Base-by-base conservation (phyloP, 495 filamentous ascomycete genomes). In the Xylaria bambusicola region DNA sequence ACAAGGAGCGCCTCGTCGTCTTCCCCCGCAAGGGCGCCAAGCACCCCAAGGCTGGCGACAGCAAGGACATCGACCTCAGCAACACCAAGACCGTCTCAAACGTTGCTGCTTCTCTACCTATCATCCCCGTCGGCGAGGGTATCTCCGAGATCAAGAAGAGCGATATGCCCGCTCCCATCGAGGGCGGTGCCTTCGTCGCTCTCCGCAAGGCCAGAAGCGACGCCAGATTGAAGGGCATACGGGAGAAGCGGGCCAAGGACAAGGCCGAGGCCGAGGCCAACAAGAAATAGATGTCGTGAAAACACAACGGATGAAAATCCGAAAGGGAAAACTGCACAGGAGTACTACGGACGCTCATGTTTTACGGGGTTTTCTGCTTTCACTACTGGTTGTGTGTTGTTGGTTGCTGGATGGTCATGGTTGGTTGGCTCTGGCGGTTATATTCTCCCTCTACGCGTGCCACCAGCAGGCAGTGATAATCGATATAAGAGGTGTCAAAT, bases 1-100 rank as follows among this genome's bases (percentile, higher is more conserved):
- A 97, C 92, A 89, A 87, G 81, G 85, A 84, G 65, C 90, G 92
- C 71, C 79, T 98, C 72, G 96, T 98, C 80, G 82, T 98, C 76
- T 98, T 98, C 88, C 94, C 94, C 71, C 92, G 92, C 84, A 93
- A 91, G 80, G 82, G 84, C 72, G 91, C 92, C 79, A 88, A 94
- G 81, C 65, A 71, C 61, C 82, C 86, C 79, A 97, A 93, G 88
- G 88, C 86, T 69, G 85, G 86, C 74, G 94, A 97, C 79, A 87
- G 90, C 71, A 86, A 89, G 73, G 86, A 84, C 64, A 92, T 94
- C 76, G 92, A 96, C 64, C 84, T 94, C 78, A 86, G 86, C 72
- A 83, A 80, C 61, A 86, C 81, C 77, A 86, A 92, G 82, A 85
- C 85, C 71, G 77, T 83, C 71, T 74, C 83, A 67, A 77, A 77